Evolutionary conservation across 2,329 filamentous ascomycete genomes (phyloP).

Genomic region (Fusarium nygamai): DNA sequence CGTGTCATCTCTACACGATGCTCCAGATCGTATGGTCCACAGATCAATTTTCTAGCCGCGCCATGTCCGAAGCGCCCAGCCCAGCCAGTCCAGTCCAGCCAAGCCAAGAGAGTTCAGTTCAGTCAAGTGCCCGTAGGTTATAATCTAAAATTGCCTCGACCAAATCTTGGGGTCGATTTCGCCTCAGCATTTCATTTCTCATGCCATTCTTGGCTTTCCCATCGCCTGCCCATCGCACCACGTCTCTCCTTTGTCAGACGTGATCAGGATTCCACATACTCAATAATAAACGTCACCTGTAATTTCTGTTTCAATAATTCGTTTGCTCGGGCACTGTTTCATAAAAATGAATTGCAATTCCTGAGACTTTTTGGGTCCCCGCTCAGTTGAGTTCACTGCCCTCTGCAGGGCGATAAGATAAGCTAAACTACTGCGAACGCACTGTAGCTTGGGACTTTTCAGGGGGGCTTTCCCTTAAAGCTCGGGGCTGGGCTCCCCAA

Average conservation of each 20-base stretch:
- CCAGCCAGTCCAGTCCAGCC: slow-evolving; percentile 9
- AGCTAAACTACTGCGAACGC: slow-evolving; percentile 13
- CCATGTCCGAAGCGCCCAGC: slow-evolving; percentile 26
- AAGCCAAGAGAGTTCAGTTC: background rate
- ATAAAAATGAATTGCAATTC: slow-evolving; percentile 31
- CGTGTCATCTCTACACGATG: slow-evolving; percentile 31
- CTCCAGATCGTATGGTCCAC: slow-evolving; percentile 15
- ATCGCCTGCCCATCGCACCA: slow-evolving; percentile 3
- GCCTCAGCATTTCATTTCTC: slow-evolving; percentile 4
- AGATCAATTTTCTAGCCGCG: slow-evolving; percentile 26
- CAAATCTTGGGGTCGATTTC: slow-evolving; percentile 11
- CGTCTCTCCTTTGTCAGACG: slow-evolving; percentile 11
- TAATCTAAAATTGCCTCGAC: background rate
- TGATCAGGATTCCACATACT: background rate
- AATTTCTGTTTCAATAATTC: slow-evolving; percentile 28
- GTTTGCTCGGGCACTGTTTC: slow-evolving; percentile 34
- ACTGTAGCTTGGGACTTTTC: slow-evolving; percentile 25
- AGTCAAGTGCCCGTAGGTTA: background rate
- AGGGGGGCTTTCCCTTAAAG: slow-evolving; percentile 19
- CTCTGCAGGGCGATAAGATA: slow-evolving; percentile 36
- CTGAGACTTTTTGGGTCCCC: slow-evolving; percentile 5
- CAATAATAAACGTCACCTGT: background rate
- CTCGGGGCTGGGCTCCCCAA: slow-evolving; percentile 25
- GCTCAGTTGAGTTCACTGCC: slow-evolving; percentile 1
- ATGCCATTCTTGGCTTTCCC: slow-evolving; percentile 28